phyloP scores from a whole-genome alignment of 2,329 filamentous ascomycete genomes.

The Fusarium floridanum region DNA sequence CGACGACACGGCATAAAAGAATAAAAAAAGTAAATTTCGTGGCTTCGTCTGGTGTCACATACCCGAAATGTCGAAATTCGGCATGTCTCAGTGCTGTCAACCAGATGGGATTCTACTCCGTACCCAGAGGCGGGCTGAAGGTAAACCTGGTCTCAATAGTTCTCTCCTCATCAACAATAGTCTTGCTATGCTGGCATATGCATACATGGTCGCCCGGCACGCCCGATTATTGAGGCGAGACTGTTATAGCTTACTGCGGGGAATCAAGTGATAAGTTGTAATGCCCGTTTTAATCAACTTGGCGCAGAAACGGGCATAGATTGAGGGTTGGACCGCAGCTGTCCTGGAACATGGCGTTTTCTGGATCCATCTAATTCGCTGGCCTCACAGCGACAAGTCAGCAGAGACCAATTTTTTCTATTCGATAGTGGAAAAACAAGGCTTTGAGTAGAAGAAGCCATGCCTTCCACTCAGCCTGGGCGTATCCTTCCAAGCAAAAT shows the following conservation, averaged over 20 bases:
- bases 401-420: neutral
- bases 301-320: neutral
- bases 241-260: neutral
- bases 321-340: slow-evolving; percentile 13
- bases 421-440: neutral
- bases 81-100: slow-evolving; percentile 23
- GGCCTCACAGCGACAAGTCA: neutral
- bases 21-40: slow-evolving; percentile 7
- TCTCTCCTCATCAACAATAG: neutral
- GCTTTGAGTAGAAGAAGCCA: neutral
- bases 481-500: neutral
- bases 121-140: slow-evolving; percentile 28
- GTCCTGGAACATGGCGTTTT: slow-evolving; percentile 21
- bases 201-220: neutral
- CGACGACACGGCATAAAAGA: neutral
- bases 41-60: slow-evolving; percentile 8
- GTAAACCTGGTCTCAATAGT: slow-evolving; percentile 4
- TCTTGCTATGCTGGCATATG: neutral
- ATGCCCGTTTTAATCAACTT: neutral
- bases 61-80: slow-evolving; percentile 22
- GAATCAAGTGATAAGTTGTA: neutral
- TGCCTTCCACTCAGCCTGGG: neutral
- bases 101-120: slow-evolving; percentile 27
- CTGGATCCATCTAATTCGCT: slow-evolving; percentile 6
- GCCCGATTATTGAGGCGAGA: neutral